Percentiles rank a stretch among this genome's conserved stretches.
Evolutionary conservation across 768 basidiomycete genomes (phyloP).

Genomic region (Mycena kentingensis): DNA sequence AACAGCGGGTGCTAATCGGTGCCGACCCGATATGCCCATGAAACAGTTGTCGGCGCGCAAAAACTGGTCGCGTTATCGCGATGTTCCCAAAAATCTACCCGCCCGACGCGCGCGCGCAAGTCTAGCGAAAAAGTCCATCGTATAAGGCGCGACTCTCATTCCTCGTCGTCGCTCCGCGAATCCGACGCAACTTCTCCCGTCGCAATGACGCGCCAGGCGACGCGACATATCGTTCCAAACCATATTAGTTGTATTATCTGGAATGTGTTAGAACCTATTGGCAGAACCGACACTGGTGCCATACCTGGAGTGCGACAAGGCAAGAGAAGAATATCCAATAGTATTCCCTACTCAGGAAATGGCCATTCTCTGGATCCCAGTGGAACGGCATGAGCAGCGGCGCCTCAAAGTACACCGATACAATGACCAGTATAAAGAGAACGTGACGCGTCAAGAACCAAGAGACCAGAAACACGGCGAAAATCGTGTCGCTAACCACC

Average conservation of each 20-base stretch:
- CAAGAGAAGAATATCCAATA: conserved; percentile 53
- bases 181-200: conserved; percentile 79
- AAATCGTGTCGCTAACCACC: conserved; percentile 69
- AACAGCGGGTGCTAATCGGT: no score
- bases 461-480: conserved; percentile 80
- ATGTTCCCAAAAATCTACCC: no score
- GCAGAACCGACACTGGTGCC: conserved; percentile 8
- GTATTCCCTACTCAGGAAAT: conserved; percentile 51
- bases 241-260: conserved; percentile 79
- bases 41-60: no score
- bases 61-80: no score
- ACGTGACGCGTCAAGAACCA: conserved; percentile 92
- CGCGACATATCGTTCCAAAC: conserved; percentile 82
- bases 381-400: conserved; percentile 49
- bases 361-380: conserved; percentile 62
- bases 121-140: no score
- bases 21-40: no score
- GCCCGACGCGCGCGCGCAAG: no score
- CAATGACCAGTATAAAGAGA: conserved; percentile 73
- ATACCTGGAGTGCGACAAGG: conserved; percentile 65
- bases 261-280: conserved; percentile 1
- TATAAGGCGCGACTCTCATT: conserved; percentile 36
- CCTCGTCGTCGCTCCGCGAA: conserved; percentile 82
- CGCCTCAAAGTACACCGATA: conserved; percentile 55
- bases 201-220: conserved; percentile 79